Evolutionary conservation across 106 monocot genomes (phyloP).

Genomic region (Posidonia australis): DNA sequence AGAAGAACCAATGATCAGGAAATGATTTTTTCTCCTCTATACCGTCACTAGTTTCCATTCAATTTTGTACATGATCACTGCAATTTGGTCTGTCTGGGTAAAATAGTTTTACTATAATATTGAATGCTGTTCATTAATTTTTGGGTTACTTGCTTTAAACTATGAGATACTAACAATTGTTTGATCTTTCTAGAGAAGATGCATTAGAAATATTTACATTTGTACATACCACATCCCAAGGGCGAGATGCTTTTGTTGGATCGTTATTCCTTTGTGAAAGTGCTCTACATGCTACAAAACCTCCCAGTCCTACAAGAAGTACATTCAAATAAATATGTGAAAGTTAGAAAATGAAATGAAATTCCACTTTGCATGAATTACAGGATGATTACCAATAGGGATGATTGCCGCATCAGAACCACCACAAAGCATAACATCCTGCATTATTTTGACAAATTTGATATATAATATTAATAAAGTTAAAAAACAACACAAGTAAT

Average conservation of each 20-base stretch:
- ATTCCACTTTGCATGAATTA: background rate
- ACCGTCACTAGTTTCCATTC: too few species aligned
- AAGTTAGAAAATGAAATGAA: background rate
- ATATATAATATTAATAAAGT: background rate
- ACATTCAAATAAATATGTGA: background rate
- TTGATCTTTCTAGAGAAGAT: too few species aligned
- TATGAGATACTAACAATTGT: too few species aligned
- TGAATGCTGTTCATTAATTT: too few species aligned
- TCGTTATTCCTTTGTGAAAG: constrained; percentile 86
- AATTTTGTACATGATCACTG: too few species aligned
- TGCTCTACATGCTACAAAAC: constrained; percentile 90
- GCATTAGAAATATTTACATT: background rate
- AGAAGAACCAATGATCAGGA: too few species aligned
- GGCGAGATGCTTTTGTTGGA: constrained; percentile 88
- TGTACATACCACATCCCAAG: constrained; percentile 79
- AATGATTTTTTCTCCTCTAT: too few species aligned
- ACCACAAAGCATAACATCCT: constrained; percentile 98
- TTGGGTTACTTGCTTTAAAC: too few species aligned
- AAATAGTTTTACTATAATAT: too few species aligned
- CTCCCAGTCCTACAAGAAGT: background rate
- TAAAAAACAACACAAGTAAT: background rate
- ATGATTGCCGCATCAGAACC: constrained; percentile 93
- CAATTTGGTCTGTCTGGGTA: too few species aligned
- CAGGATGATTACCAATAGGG: constrained; percentile 56
- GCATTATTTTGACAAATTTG: constrained; percentile 2